phyloP scores from a whole-genome alignment of 352 stramenopile species.

The Phytophthora hibernalis region DNA sequence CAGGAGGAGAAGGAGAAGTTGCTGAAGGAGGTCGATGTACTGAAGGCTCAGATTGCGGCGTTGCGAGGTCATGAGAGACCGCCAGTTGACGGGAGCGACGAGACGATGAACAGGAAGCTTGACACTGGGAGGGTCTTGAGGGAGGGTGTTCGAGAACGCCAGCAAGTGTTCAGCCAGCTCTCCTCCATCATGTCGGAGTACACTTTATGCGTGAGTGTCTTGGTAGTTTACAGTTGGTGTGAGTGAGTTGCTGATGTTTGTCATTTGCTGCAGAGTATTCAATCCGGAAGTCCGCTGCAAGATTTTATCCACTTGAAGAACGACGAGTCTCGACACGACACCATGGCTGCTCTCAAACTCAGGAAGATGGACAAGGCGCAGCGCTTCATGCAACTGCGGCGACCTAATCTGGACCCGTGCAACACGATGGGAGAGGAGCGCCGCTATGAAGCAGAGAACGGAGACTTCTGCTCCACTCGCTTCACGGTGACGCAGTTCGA shows the following conservation, averaged over 20 bases:
- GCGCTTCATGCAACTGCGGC: conserved; percentile 43
- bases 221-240: neutral
- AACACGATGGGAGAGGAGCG: conserved; percentile 43
- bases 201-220: conserved; percentile 36
- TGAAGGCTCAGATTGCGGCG: conserved; percentile 35
- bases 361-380: conserved; percentile 41
- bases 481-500: conserved; percentile 65
- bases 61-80: conserved; percentile 25
- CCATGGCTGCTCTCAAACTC: conserved; percentile 22
- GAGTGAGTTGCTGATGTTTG: conserved; percentile 1
- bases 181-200: conserved; percentile 48
- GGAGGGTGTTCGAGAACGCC: conserved; percentile 20
- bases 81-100: conserved; percentile 20
- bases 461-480: conserved; percentile 61
- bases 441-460: conserved; percentile 50
- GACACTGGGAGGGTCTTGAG: conserved; percentile 19
- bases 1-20: conserved; percentile 43
- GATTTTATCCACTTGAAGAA: conserved; percentile 36
- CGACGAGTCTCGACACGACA: conserved; percentile 25
- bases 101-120: conserved; percentile 8
- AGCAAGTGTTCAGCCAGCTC: conserved; percentile 34
- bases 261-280: conserved; percentile 29
- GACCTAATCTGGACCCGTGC: conserved; percentile 31
- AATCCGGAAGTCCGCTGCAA: conserved; percentile 41
- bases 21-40: conserved; percentile 29